Base-by-base conservation (phyloP, 176 grass and related monocot species). In the Juncus inflexus region DNA sequence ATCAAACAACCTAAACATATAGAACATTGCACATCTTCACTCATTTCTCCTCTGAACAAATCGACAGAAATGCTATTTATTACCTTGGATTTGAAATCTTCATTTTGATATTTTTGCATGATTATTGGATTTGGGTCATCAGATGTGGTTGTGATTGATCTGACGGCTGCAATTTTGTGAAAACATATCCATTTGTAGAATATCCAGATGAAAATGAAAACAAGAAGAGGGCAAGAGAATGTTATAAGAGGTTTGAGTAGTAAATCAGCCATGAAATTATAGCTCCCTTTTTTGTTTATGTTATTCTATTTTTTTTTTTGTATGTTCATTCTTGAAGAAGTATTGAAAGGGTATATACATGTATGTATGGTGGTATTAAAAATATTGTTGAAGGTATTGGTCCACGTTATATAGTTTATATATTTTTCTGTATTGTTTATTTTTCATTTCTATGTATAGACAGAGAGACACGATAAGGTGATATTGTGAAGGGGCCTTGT, bases 1-100 rank as follows among this genome's bases (percentile, higher is more conserved):
- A 39, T 70, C 52, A 96, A 56, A 62, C 54, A 72, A 55, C 73
- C 77, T 63, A 96, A 79, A 72, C 91, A 96, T 36, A 95, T 90
- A 1, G 86, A 90, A 73, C 90, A 95, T 75, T 76, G 62, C 35
- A 59, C 80, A 42, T 70, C 81, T 51, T 59, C 38, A 3, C n/a
- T 65, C 4, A 4, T 74, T 10, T 13, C 65, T 6, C 0, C 10
- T 11, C 36, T 9, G 69, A 87, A 79, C 62, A 86, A 69, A 45
- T 61, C 66, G 15, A 91, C 69, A 3, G 79, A 83, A 10, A 88
- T 69, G 4, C 55, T 51, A 3, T 59, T 64, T 47, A 96, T 86
- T 42, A 60, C 62, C 52, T 69, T 70, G 52, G 62, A 65, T 69
- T 86, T 84, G 38, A 83, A 77, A 4, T 81, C 74, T 0, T 47